These are phyloP conservation scores for Malassezia japonica DNA, from an alignment of 1,284 basidiomycete genomes.

Conservation along the genomic window DNA sequence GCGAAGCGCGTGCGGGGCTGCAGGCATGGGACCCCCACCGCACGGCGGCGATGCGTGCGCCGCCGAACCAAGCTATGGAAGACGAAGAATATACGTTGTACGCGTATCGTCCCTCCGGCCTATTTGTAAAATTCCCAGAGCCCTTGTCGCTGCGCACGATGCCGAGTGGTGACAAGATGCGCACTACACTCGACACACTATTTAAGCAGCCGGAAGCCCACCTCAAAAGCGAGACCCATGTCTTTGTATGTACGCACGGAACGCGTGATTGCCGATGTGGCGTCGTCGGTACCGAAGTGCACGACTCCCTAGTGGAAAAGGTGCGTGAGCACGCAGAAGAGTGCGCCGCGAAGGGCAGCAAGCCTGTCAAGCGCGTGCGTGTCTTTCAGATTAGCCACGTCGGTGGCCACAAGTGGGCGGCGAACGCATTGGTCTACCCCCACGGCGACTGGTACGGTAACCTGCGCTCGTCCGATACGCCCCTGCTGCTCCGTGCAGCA, in stretches of 20 bases:
- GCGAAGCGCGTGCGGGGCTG: background rate
- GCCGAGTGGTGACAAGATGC: constrained; percentile 22
- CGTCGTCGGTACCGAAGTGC: constrained; percentile 42
- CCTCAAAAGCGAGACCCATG: constrained; percentile 28
- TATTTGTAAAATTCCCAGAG: constrained; percentile 23
- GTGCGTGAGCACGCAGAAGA: constrained; percentile 28
- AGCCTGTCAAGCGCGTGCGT: constrained; percentile 23
- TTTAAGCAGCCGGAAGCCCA: background rate
- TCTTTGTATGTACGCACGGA: constrained; percentile 49
- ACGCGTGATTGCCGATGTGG: constrained; percentile 48
- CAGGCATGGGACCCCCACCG: constrained; percentile 30
- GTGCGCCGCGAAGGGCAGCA: constrained; percentile 16
- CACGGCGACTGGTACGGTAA: constrained; percentile 46
- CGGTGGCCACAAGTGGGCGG: constrained; percentile 46
- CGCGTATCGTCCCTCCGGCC: constrained; percentile 28
- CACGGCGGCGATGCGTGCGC: constrained; percentile 24
- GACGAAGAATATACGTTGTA: constrained; percentile 29
- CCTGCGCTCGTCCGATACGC: constrained; percentile 20
- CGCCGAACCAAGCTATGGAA: constrained; percentile 27
- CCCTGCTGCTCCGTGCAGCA: constrained; percentile 33
- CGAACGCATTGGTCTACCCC: constrained; percentile 46
- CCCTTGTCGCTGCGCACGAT: constrained; percentile 31
- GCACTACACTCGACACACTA: background rate
- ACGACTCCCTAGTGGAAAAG: constrained; percentile 28
- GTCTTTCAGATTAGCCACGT: constrained; percentile 34